Conservation (phyloP, 805 yeast genomes). For the Limtongia smithiae region DNA sequence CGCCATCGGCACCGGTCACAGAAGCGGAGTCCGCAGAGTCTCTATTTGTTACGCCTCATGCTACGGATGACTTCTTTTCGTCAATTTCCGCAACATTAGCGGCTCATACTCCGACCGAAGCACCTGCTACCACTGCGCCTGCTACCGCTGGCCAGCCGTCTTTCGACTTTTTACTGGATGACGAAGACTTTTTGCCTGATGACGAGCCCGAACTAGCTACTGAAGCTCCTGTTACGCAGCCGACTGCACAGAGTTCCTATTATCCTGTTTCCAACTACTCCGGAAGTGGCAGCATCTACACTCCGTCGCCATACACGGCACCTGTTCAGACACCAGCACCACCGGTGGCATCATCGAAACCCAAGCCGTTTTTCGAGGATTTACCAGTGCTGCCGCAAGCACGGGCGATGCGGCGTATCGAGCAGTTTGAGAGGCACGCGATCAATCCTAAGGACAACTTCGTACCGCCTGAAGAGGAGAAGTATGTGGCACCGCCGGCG, state of each 20-base stretch:
- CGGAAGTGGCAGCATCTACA: too few relatives aligned
- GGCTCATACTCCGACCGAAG: neutral
- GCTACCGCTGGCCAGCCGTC: too few relatives aligned
- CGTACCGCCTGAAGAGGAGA: neutral
- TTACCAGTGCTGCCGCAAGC: constrained; percentile 16
- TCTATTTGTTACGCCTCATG: too few relatives aligned
- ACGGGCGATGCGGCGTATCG: constrained; percentile 7
- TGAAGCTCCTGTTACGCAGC: neutral
- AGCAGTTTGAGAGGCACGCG: constrained; percentile 11
- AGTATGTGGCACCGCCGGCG: too few relatives aligned
- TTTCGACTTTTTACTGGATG: constrained; percentile 25
- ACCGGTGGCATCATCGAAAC: constrained; percentile 1
- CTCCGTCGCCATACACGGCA: neutral
- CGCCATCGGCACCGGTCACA: too few relatives aligned
- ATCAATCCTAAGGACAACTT: neutral
- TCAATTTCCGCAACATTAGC: neutral
- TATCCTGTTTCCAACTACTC: too few relatives aligned
- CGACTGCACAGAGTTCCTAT: neutral
- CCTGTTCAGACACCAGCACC: neutral
- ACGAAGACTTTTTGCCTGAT: constrained; percentile 24
- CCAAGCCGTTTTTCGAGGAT: constrained; percentile 19
- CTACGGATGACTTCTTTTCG: too few relatives aligned
- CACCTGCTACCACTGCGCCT: neutral
- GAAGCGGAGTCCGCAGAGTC: neutral
- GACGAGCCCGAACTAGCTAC: constrained; percentile 10